Percentiles rank a stretch among this genome's conserved stretches.
These are phyloP conservation scores for Fusarium chlamydosporum DNA, from an alignment of 2,329 filamentous ascomycete species.

Conservation along the genomic window DNA sequence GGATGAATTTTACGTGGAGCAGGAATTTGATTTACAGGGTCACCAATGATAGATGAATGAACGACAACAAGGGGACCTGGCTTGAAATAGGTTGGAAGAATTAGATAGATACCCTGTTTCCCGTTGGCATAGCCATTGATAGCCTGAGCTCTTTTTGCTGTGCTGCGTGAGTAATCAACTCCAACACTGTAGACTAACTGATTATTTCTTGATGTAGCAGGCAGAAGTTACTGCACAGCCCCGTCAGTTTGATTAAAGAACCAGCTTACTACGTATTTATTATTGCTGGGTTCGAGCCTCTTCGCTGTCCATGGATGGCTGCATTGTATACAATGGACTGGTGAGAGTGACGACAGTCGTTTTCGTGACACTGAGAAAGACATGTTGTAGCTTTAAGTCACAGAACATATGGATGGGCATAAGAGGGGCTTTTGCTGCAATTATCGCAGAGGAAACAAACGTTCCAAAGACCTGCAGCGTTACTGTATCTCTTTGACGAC, in stretches of 20 bases:
- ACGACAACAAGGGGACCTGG: not conserved
- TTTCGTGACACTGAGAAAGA: not conserved
- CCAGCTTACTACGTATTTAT: not conserved
- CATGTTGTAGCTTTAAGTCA: not conserved
- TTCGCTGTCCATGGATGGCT: not conserved
- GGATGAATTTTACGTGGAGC: not conserved
- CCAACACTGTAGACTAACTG: not conserved
- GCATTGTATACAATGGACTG: not conserved
- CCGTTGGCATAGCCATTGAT: not conserved
- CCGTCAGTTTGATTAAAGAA: not conserved
- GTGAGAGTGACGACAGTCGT: not conserved
- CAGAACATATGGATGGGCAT: not conserved
- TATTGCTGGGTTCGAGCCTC: not conserved
- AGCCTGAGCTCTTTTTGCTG: not conserved
- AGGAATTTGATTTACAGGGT: not conserved
- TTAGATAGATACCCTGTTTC: not conserved
- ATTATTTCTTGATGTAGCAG: not conserved
- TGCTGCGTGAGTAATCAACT: not conserved
- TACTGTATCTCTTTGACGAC: not conserved
- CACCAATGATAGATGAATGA: constrained; percentile 12
- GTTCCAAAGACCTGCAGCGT: not conserved
- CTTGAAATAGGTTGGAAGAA: not conserved
- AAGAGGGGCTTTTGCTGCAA: not conserved
- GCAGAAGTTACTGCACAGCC: constrained; percentile 14
- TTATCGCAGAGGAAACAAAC: not conserved